Percentiles rank a stretch among this genome's conserved stretches.
These are phyloP conservation scores for Brassica juncea DNA, from an alignment of 345 rosid genomes.

Conservation along the genomic window DNA sequence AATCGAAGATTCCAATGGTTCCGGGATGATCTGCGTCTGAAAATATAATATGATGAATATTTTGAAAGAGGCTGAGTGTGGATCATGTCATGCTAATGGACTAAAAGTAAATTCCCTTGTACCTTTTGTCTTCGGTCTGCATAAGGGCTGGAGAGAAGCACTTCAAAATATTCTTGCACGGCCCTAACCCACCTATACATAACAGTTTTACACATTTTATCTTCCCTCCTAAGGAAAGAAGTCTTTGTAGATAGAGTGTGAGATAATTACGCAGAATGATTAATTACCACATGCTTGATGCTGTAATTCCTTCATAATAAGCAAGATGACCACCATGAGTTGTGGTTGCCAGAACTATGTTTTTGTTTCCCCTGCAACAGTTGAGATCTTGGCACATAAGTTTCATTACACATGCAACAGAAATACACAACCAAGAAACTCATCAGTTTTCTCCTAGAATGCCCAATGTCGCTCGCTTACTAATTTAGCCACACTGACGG, in stretches of 20 bases:
- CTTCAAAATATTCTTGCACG: slow-evolving; percentile 61
- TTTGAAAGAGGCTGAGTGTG: slow-evolving; percentile 4
- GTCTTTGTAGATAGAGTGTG: not conserved
- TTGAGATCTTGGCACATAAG: slow-evolving; percentile 25
- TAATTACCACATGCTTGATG: slow-evolving; percentile 63
- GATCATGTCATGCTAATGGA: not conserved
- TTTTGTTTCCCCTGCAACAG: slow-evolving; percentile 61
- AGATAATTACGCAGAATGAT: slow-evolving; percentile 2
- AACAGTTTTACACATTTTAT: not conserved
- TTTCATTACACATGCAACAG: not conserved
- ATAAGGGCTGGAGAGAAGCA: slow-evolving; percentile 61
- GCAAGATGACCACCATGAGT: slow-evolving; percentile 92
- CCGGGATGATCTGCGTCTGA: slow-evolving; percentile 27
- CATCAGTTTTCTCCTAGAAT: not conserved
- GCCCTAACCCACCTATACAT: slow-evolving; percentile 87
- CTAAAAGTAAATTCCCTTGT: not conserved
- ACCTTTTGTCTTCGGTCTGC: slow-evolving; percentile 37
- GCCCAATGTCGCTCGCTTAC: not conserved
- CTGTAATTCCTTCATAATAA: slow-evolving; percentile 82
- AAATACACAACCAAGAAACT: slow-evolving; percentile 13
- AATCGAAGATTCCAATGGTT: slow-evolving; percentile 48
- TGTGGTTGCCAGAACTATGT: slow-evolving; percentile 68
- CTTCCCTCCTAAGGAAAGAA: not conserved
- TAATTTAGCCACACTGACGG: not conserved
- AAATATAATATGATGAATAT: slow-evolving; percentile 3